Evolutionary conservation across 352 stramenopile genomes (phyloP), one percentile per base, ranked within the genome.

Genomic region (Phytopythium sindhum): DNA sequence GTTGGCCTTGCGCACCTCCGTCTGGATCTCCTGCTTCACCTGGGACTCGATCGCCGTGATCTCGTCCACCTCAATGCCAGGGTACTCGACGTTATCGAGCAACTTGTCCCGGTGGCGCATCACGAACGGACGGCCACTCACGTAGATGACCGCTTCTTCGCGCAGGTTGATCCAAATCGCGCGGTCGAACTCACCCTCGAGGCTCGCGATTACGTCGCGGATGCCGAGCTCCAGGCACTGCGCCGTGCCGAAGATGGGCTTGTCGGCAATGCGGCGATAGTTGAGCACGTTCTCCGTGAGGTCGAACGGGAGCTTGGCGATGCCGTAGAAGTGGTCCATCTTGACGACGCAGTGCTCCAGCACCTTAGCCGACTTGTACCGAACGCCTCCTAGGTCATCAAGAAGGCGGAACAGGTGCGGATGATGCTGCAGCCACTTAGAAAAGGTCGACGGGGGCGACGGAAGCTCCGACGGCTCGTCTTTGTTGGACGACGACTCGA

Each of bases 81-180:
- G 87, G 33, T 94, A 97, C 56, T 93, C 85, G 56, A 96, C 77
- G 39, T 97, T 97, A 26, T 91, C 75, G 68, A 95, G 88, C 37
- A 96, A 61, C 62, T 94, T 80, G 33, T 91, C 78, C 12, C 75
- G 71, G 48, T 94, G 82, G 5, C 90, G 90, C 50, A 97, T 77
- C 53, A 91, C 90, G 62, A 93, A 97, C 6, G 90, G 90, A 52
- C 84, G 78, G 6, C 88, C 89, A 44, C 71, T 80, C 17, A 96
- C 90, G 67, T 96, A 97, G n/a, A 97, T 80, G 14, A 97, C 79
- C n/a, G 88, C 88, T 73, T 97, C 90, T 69, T 97, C 89, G 5
- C 90, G 85, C 53, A 97, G 67, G 53, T 97, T 97, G 67, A 96
- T 93, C 89, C 89, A 97, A 26, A 96, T 93, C 10, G 81, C 84